phyloP scores from a whole-genome alignment of 2,329 filamentous ascomycete species.

The Colletotrichum godetiae region DNA sequence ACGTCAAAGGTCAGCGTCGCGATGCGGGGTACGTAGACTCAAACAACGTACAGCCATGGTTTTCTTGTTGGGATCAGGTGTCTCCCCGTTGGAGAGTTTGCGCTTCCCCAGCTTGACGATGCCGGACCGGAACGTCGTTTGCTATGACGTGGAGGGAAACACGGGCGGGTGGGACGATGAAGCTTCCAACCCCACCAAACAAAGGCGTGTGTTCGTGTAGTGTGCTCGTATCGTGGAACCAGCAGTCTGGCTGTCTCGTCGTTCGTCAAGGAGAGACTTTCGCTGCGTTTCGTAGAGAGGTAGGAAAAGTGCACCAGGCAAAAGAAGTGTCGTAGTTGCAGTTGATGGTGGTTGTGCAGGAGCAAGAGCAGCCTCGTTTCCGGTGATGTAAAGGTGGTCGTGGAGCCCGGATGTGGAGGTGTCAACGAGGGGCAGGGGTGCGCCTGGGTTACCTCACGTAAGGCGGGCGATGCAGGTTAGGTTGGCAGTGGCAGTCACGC shows the following conservation, averaged over 20 bases:
- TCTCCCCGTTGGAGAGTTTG: constrained; percentile 72
- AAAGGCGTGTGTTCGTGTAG: constrained; percentile 25
- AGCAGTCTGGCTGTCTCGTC: constrained; percentile 7
- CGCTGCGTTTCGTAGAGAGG: constrained; percentile 33
- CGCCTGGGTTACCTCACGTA: constrained; percentile 16
- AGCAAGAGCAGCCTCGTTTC: constrained; percentile 27
- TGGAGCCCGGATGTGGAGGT: constrained; percentile 20
- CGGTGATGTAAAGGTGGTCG: constrained; percentile 33
- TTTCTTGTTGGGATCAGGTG: constrained; percentile 67
- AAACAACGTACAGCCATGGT: constrained; percentile 68
- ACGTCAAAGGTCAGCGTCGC: constrained; percentile 33
- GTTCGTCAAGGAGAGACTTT: constrained; percentile 34
- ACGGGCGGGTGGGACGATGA: constrained; percentile 35
- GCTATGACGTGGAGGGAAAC: constrained; percentile 37
- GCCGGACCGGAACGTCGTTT: constrained; percentile 9
- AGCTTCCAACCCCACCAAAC: constrained; percentile 50
- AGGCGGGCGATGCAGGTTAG: background rate
- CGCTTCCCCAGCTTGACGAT: constrained; percentile 73
- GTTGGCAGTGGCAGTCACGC: background rate
- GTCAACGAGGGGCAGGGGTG: constrained; percentile 23
- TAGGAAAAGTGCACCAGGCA: constrained; percentile 27
- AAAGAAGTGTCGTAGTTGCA: constrained; percentile 10
- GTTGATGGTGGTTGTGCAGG: constrained; percentile 19
- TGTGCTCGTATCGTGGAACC: constrained; percentile 1
- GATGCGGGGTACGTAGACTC: background rate